phyloP scores from a whole-genome alignment of 192 early-diverging fungal species.

The Coemansia sp. region DNA sequence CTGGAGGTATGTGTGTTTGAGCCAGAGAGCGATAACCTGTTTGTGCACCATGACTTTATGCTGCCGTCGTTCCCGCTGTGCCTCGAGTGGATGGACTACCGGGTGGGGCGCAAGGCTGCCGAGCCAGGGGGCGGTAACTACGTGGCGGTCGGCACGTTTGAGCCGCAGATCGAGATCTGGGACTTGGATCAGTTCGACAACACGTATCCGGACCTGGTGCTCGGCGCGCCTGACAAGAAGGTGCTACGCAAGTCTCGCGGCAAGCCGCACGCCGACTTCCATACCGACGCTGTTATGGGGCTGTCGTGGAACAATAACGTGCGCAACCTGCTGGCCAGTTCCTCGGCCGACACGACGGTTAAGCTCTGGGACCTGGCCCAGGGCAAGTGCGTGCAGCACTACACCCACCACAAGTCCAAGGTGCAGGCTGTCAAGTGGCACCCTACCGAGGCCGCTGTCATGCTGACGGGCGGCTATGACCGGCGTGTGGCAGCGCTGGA shows the following conservation, averaged over 20 bases:
- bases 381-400: conserved; percentile 69
- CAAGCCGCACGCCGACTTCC: conserved; percentile 70
- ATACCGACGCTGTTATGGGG: conserved; percentile 93
- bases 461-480: conserved; percentile 92
- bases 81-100: conserved; percentile 93
- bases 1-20: conserved; percentile 94
- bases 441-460: conserved; percentile 76
- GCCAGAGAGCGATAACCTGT: conserved; percentile 74
- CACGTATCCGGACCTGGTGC: conserved; percentile 86
- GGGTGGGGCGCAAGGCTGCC: conserved; percentile 66
- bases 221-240: conserved; percentile 57
- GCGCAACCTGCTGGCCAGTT: conserved; percentile 77
- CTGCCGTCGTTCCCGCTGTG: conserved; percentile 93
- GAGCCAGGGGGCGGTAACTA: conserved; percentile 68
- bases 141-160: conserved; percentile 95
- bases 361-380: conserved; percentile 96
- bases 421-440: conserved; percentile 94
- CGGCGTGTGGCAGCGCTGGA: conserved; percentile 84
- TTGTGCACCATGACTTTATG: conserved; percentile 98
- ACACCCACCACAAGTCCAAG: conserved; percentile 83
- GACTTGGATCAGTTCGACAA: conserved; percentile 88
- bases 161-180: conserved; percentile 99
- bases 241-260: conserved; percentile 21
- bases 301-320: conserved; percentile 84
- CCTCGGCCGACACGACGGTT: conserved; percentile 94